Evolutionary conservation across 495 filamentous ascomycete genomes (phyloP).

Genomic region (Tuber aestivum): DNA sequence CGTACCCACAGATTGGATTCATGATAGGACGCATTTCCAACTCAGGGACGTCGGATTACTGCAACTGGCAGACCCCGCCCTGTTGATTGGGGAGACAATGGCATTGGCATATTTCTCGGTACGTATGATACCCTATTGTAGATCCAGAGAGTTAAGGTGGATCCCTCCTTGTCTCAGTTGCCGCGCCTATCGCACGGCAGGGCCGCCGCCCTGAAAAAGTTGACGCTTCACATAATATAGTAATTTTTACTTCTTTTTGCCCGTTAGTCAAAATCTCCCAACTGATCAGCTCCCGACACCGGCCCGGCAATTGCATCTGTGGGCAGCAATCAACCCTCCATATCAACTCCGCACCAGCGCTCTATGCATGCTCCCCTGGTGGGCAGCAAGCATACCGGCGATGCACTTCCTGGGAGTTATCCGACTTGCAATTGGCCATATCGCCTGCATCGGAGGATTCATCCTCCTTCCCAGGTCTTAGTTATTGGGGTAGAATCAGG

Average conservation of each 20-base stretch:
- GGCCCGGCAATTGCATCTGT: not conserved
- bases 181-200: not conserved
- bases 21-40: not conserved
- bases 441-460: not conserved
- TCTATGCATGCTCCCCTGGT: not conserved
- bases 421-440: not conserved
- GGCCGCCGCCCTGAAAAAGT: not conserved
- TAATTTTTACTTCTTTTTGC: not conserved
- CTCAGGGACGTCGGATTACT: conserved; percentile 1
- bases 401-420: not conserved
- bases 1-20: not conserved
- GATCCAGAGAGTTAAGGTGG: not conserved
- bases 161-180: not conserved
- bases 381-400: not conserved
- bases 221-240: not conserved
- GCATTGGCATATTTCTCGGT: not conserved
- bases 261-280: not conserved
- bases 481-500: not conserved
- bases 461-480: not conserved
- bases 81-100: not conserved
- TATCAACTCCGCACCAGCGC: not conserved
- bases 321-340: not conserved
- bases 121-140: not conserved
- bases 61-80: conserved; percentile 1
- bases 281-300: not conserved